Percentiles rank a stretch among this genome's conserved stretches.
Conservation (phyloP, 208 protist species). For the Leishmania lainsoni region DNA sequence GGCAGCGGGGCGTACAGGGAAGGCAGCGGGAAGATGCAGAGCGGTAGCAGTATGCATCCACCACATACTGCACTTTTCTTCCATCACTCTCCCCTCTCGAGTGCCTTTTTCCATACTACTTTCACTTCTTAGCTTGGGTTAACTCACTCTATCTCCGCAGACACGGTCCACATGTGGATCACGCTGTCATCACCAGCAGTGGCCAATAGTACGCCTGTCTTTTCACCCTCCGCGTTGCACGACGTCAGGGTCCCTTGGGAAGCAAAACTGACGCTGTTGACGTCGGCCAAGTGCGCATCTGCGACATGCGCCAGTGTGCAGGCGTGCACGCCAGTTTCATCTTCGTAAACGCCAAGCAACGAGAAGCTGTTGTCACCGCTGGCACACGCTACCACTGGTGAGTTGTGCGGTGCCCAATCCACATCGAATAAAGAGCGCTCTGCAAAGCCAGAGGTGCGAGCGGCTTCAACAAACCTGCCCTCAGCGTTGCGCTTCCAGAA, state of each 20-base stretch:
- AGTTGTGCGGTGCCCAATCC: slow-evolving; percentile 61
- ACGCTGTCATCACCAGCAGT: slow-evolving; percentile 76
- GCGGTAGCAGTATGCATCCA: not conserved
- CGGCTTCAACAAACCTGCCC: slow-evolving; percentile 42
- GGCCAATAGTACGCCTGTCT: slow-evolving; percentile 49
- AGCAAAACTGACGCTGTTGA: slow-evolving; percentile 80
- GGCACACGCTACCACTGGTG: slow-evolving; percentile 66
- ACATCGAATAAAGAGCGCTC: slow-evolving; percentile 79
- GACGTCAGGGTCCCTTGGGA: slow-evolving; percentile 18
- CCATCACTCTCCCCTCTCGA: not conserved
- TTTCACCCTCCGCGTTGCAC: slow-evolving; percentile 9
- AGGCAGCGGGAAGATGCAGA: not conserved
- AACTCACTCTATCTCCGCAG: slow-evolving; percentile 8
- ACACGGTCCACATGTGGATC: slow-evolving; percentile 77
- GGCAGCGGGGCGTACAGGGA: not conserved
- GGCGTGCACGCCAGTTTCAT: slow-evolving; percentile 35
- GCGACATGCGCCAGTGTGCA: slow-evolving; percentile 41
- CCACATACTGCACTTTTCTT: not conserved
- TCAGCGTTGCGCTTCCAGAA: slow-evolving; percentile 64
- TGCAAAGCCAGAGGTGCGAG: slow-evolving; percentile 46
- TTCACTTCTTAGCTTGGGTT: not conserved
- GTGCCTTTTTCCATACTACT: no score
- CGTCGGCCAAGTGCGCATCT: slow-evolving; percentile 72
- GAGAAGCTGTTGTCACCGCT: slow-evolving; percentile 87
- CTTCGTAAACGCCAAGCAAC: slow-evolving; percentile 62